These are phyloP conservation scores for Dictyophora rubrovolvata DNA, from an alignment of 768 basidiomycete genomes.

Conservation along the genomic window DNA sequence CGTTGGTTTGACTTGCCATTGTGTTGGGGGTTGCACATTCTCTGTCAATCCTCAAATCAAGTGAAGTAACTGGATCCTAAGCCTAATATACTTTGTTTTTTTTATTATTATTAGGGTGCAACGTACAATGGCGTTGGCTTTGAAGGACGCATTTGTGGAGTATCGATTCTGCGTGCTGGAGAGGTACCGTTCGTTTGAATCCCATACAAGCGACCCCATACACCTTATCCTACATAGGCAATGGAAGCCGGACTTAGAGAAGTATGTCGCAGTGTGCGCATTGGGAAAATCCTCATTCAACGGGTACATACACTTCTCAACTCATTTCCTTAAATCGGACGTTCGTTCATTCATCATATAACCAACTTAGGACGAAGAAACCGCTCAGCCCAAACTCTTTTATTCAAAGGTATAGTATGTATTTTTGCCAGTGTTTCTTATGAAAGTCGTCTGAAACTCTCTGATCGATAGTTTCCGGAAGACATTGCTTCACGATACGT, in stretches of 20 bases:
- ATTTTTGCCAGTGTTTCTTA: neutral
- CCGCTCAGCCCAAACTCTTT: slow-evolving; percentile 85
- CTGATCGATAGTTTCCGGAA: slow-evolving; percentile 61
- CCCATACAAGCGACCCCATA: neutral
- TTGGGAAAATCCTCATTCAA: slow-evolving; percentile 98
- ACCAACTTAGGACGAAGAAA: slow-evolving; percentile 82
- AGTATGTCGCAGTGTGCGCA: slow-evolving; percentile 87
- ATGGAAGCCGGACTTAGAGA: slow-evolving; percentile 97
- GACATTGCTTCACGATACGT: slow-evolving; percentile 90
- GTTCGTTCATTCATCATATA: too few species aligned
- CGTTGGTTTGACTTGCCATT: neutral
- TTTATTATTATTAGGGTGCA: slow-evolving; percentile 49
- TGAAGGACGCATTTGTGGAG: slow-evolving; percentile 93
- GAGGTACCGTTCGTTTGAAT: slow-evolving; percentile 42
- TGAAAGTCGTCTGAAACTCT: neutral
- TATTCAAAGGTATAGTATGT: slow-evolving; percentile 56
- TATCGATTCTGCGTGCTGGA: slow-evolving; percentile 89
- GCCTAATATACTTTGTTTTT: too few species aligned
- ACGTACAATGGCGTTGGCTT: slow-evolving; percentile 88
- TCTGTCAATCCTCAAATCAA: too few species aligned
- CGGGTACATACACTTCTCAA: slow-evolving; percentile 39
- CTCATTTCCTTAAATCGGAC: too few species aligned
- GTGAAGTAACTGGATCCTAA: too few species aligned
- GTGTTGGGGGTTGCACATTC: neutral
- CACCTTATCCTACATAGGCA: slow-evolving; percentile 37